A percentile compares a stretch with the other conserved stretches of the same genome.
Conservation (phyloP, 768 basidiomycete genomes). For the Gymnopilus dilepis region DNA sequence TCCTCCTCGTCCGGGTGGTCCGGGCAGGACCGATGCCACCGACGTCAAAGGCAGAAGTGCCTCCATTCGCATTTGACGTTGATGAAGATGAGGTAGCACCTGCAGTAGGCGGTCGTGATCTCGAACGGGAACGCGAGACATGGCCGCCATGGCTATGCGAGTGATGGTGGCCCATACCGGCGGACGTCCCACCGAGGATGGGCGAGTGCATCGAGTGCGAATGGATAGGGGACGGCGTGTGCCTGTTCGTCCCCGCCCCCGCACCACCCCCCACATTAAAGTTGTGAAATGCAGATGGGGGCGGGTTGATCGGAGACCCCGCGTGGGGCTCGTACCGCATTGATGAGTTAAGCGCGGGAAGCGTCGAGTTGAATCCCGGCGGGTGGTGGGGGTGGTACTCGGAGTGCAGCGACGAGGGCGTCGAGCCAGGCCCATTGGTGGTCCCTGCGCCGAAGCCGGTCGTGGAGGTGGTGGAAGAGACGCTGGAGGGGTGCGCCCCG, state of each 20-base stretch:
- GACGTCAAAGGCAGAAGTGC: constrained; percentile 17
- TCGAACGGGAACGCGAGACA: constrained; percentile 48
- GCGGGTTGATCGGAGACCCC: constrained; percentile 27
- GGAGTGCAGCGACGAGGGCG: constrained; percentile 19
- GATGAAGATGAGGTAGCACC: constrained; percentile 12
- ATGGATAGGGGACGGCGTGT: constrained; percentile 40
- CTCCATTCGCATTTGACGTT: constrained; percentile 12
- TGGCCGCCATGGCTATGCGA: constrained; percentile 3
- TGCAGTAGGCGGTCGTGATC: constrained; percentile 38
- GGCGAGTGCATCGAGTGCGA: constrained; percentile 28
- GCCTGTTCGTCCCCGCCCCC: constrained; percentile 28
- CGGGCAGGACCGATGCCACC: constrained; percentile 56
- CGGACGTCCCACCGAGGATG: constrained; percentile 1
- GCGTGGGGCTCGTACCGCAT: constrained; percentile 55
- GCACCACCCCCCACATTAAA: constrained; percentile 16
- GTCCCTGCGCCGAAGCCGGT: constrained; percentile 25
- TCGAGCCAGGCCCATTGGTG: constrained; percentile 18
- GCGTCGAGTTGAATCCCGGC: constrained; percentile 52
- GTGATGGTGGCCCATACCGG: neutral
- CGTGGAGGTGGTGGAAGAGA: constrained; percentile 31
- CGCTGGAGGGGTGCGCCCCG: constrained; percentile 15
- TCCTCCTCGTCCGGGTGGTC: constrained; percentile 59
- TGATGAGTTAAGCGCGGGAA: constrained; percentile 56
- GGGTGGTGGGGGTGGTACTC: constrained; percentile 26
- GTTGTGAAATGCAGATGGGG: constrained; percentile 38